Evolutionary conservation across 768 basidiomycete species (phyloP), one percentile per base, ranked within the genome.

Genomic region (Pleurotus eryngii): DNA sequence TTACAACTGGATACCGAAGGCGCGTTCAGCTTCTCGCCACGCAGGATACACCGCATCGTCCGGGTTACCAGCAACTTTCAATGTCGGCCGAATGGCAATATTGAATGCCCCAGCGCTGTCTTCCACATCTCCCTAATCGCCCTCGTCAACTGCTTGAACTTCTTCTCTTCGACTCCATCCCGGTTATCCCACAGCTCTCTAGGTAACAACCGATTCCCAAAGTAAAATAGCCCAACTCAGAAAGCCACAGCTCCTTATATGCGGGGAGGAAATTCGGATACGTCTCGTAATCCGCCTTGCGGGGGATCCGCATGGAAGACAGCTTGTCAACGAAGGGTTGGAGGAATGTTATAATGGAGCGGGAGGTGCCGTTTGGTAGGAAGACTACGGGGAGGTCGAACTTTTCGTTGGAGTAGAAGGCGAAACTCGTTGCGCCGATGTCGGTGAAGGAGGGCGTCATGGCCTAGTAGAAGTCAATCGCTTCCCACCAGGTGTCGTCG

Each of bases 21-120:
- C 46, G 18, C 57, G 49, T 37, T 53, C 57, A 24, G 57, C 35
- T 14, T 58, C 35, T 39, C 57, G 30, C 57, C 57, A 58, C 20
- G 57, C 57, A 11, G 56, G 56, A 20, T 47, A 38, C 42, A 57
- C 56, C 15, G 56, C 56, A 42, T 57, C 49, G 17, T 26, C 47
- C 3, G 56, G 45, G 12, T 53, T 51, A 27, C 57, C 57, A 39
- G 57, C 50, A 37, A 46, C 50, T 24, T 47, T 39, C 51, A 58
- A 40, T 38, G 49, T 39, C 18, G 57, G 49, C 50, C 57, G 49
- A 26, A 38, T 43, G 11, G 42, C 30, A 39, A 58, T 38, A 48
- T 58, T 51, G 37, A 58, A n/a, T 17, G 57, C 51, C 35, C 37
- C 45, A 39, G 49, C 46, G 7, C 57, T 50, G 26, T 24, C 50